Evolutionary conservation across 2,329 filamentous ascomycete genomes (phyloP).

Genomic region (Albifimbria verrucaria): DNA sequence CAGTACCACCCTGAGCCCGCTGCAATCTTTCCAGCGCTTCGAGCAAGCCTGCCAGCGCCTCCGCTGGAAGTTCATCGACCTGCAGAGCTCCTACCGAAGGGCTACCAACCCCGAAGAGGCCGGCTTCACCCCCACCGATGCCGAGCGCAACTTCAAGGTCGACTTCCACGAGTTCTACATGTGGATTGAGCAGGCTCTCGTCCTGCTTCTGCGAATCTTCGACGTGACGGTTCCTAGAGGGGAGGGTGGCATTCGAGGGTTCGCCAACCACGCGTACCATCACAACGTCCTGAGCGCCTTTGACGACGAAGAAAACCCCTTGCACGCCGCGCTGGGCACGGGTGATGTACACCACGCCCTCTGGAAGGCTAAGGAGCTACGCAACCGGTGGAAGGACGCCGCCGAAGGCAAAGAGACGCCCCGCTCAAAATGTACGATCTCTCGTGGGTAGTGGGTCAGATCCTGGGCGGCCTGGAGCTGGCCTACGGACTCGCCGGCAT

Average conservation of each 20-base stretch:
- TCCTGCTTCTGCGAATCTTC: constrained; percentile 63
- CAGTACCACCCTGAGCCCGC: constrained; percentile 20
- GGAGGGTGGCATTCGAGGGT: constrained; percentile 4
- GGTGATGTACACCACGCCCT: constrained; percentile 57
- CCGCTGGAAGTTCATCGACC: constrained; percentile 61
- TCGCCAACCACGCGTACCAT: constrained; percentile 55
- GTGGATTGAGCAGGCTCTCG: constrained; percentile 67
- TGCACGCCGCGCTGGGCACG: constrained; percentile 52
- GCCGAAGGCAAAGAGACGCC: constrained; percentile 41
- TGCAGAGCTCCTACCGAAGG: constrained; percentile 53
- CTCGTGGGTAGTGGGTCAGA: constrained; percentile 52
- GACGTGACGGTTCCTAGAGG: constrained; percentile 48
- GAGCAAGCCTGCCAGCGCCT: constrained; percentile 58
- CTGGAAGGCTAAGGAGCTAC: constrained; percentile 63
- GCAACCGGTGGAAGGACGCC: constrained; percentile 71
- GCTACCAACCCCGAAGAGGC: constrained; percentile 38
- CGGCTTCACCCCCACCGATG: constrained; percentile 37
- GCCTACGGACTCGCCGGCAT: constrained; percentile 50
- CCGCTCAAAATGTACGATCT: constrained; percentile 59
- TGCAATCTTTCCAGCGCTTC: constrained; percentile 52
- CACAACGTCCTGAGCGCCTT: constrained; percentile 65
- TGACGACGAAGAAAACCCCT: constrained; percentile 52
- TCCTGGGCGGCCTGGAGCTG: constrained; percentile 57
- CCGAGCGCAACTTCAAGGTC: constrained; percentile 70
- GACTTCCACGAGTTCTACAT: constrained; percentile 78